phyloP scores from a whole-genome alignment of 768 basidiomycete genomes.

The Tubosaeta sp. region DNA sequence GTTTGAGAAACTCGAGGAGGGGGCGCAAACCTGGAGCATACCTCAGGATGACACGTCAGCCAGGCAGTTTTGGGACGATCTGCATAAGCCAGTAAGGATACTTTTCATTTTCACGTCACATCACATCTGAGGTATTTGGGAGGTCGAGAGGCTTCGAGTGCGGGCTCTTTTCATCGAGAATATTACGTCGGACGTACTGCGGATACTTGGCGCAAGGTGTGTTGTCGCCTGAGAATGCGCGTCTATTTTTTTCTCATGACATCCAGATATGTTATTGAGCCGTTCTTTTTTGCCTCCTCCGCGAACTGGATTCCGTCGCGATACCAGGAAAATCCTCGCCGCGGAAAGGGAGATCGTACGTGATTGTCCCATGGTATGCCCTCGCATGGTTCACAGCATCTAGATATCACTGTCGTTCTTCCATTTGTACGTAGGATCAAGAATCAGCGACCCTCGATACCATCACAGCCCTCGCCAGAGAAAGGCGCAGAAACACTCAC shows the following conservation, averaged over 20 bases:
- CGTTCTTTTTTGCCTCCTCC: slow-evolving; percentile 43
- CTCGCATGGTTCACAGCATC: background rate
- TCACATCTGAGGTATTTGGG: background rate
- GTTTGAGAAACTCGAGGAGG: slow-evolving; percentile 15
- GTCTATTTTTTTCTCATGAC: background rate
- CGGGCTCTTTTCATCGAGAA: slow-evolving; percentile 37
- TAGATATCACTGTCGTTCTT: slow-evolving; percentile 43
- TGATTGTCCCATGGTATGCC: slow-evolving; percentile 3
- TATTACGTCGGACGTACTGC: slow-evolving; percentile 29
- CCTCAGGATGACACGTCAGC: slow-evolving; percentile 7
- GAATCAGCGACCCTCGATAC: slow-evolving; percentile 22
- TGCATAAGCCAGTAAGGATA: slow-evolving; percentile 24
- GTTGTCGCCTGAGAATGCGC: background rate
- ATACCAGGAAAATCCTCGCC: slow-evolving; percentile 34
- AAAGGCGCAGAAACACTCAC: slow-evolving; percentile 6
- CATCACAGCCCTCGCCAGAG: background rate
- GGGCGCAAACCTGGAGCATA: slow-evolving; percentile 7
- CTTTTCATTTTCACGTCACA: background rate
- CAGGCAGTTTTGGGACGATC: slow-evolving; percentile 25
- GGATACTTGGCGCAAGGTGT: slow-evolving; percentile 37
- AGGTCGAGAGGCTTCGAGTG: slow-evolving; percentile 26
- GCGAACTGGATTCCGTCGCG: slow-evolving; percentile 41
- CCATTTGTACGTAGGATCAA: slow-evolving; percentile 38
- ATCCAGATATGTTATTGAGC: slow-evolving; percentile 38
- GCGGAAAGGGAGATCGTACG: slow-evolving; percentile 36